phyloP scores from a whole-genome alignment of 345 rosid genomes.

The Durio zibethinus region DNA sequence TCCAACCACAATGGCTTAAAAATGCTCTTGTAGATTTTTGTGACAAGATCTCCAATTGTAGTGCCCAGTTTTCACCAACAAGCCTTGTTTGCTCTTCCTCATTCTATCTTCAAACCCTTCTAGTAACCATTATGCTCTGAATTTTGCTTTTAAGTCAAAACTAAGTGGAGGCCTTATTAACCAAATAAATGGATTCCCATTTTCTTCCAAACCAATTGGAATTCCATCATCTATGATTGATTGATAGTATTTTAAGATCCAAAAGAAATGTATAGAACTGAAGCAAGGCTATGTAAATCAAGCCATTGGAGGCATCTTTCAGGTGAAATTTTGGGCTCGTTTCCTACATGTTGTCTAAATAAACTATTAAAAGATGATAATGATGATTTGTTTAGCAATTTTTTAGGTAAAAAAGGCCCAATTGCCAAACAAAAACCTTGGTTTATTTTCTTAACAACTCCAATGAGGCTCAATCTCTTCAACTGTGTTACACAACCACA shows the following conservation, averaged over 20 bases:
- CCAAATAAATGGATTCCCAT: conserved; percentile 46
- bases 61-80: conserved; percentile 51
- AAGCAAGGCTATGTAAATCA: conserved; percentile 16
- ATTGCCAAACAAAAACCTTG: conserved; percentile 40
- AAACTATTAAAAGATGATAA: background rate
- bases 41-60: conserved; percentile 47
- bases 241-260: conserved; percentile 51
- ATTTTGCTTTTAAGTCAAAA: conserved; percentile 32
- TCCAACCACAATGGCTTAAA: conserved; percentile 60
- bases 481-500: conserved; percentile 39
- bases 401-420: conserved; percentile 45
- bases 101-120: conserved; percentile 41
- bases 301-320: conserved; percentile 45
- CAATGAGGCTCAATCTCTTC: conserved; percentile 38
- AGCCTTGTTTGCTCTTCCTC: conserved; percentile 15
- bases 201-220: conserved; percentile 41
- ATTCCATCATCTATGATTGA: conserved; percentile 41
- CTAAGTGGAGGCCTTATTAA: conserved; percentile 49
- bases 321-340: conserved; percentile 24
- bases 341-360: conserved; percentile 19
- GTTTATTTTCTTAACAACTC: conserved; percentile 29
- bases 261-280: conserved; percentile 47
- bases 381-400: conserved; percentile 3
- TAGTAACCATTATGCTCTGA: conserved; percentile 44
- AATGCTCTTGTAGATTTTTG: conserved; percentile 45